A percentile compares a stretch with the other conserved stretches of the same genome.
Conservation (phyloP, 257 asterid genomes). For the Perilla frutescens region DNA sequence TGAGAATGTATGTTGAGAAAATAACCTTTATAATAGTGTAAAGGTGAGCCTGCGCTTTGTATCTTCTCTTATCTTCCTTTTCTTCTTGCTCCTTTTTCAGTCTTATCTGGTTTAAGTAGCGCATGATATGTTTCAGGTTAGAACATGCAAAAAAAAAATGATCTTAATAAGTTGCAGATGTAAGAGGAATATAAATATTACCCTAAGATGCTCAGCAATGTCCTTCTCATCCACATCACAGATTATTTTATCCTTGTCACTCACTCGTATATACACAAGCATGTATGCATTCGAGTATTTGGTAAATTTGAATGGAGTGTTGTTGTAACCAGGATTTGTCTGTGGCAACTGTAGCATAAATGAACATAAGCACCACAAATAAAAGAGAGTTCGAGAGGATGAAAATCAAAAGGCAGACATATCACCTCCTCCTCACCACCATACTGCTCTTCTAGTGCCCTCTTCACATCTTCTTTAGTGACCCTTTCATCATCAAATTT, state of each 20-base stretch:
- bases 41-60: conserved; percentile 94
- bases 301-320: conserved; percentile 65
- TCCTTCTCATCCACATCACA: conserved; percentile 77
- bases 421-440: conserved; percentile 77
- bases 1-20: conserved; percentile 26
- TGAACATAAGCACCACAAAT: conserved; percentile 33
- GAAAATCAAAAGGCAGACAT: conserved; percentile 24
- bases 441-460: conserved; percentile 72
- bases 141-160: conserved; percentile 18
- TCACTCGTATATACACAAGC: conserved; percentile 71
- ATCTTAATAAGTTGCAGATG: conserved; percentile 27
- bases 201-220: conserved; percentile 73
- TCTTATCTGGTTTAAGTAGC: conserved; percentile 64
- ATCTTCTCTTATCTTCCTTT: conserved; percentile 93
- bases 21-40: conserved; percentile 91
- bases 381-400: conserved; percentile 8
- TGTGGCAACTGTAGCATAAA: conserved; percentile 57
- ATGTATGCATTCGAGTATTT: conserved; percentile 76
- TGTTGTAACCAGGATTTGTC: conserved; percentile 71
- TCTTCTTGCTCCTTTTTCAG: conserved; percentile 97
- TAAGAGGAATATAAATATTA: conserved; percentile 33
- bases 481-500: conserved; percentile 78
- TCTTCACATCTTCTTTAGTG: conserved; percentile 64
- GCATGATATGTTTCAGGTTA: conserved; percentile 27
- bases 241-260: conserved; percentile 74